Conservation (phyloP, 345 rosid genomes). For the Camelina sativa region DNA sequence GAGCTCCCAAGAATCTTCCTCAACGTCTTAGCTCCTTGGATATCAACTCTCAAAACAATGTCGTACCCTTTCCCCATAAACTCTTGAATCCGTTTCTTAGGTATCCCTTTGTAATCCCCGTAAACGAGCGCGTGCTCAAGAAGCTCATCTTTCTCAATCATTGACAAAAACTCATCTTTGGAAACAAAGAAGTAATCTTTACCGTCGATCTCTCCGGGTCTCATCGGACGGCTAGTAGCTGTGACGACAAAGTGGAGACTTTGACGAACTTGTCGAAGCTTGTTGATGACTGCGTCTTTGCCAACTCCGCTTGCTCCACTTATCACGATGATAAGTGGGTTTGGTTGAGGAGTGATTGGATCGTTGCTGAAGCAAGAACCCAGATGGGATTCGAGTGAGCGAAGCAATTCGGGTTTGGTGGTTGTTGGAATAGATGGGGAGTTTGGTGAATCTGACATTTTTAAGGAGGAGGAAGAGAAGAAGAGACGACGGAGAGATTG, state of each 20-base stretch:
- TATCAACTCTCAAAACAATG: constrained; percentile 77
- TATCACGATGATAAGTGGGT: constrained; percentile 67
- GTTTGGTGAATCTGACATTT: constrained; percentile 51
- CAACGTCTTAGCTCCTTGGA: constrained; percentile 78
- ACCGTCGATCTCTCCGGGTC: constrained; percentile 77
- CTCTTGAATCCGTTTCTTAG: constrained; percentile 75
- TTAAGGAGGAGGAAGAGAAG: constrained; percentile 44
- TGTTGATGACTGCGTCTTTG: constrained; percentile 76
- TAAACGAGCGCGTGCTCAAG: constrained; percentile 81
- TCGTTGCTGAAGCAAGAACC: constrained; percentile 56
- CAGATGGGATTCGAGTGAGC: constrained; percentile 67
- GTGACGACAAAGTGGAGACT: constrained; percentile 78
- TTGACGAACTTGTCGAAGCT: constrained; percentile 56
- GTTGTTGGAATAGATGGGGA: neutral
- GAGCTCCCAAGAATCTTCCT: constrained; percentile 66
- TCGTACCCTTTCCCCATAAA: constrained; percentile 70
- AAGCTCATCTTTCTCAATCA: constrained; percentile 67
- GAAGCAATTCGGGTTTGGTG: constrained; percentile 57
- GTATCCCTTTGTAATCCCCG: constrained; percentile 85
- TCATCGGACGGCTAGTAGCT: constrained; percentile 76
- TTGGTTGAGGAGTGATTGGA: constrained; percentile 53
- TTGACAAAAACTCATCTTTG: constrained; percentile 67
- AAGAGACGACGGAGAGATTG: constrained; percentile 33
- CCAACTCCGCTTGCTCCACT: constrained; percentile 93
- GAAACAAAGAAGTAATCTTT: constrained; percentile 73